Base-by-base conservation (phyloP, 768 basidiomycete genomes). In the Leccinum sublutescens region DNA sequence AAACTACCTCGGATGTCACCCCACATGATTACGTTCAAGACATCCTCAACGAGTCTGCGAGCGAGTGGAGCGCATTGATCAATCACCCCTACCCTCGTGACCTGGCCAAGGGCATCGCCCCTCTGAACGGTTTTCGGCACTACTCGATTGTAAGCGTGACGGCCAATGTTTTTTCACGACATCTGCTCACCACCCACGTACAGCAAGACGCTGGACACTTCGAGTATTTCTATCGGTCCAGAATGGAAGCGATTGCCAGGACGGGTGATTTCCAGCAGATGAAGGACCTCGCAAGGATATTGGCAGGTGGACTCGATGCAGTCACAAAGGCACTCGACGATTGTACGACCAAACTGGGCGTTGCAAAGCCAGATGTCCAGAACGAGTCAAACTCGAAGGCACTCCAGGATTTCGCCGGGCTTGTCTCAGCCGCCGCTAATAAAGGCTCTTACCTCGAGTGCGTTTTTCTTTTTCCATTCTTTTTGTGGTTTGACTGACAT, bases 131-230 rank as follows among this genome's bases (percentile, higher is more conserved):
- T 14, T 60, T 59, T 40, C 56, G 59, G 8, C 49, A 59, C 25
- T 45, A 59, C n/a, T 59, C 34, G 27, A 60, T 59, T 15, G 59
- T 60, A 29, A 60, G 59, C 52, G 15, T 3, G 4, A n/a, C 25
- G 9, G 7, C 17, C 19, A 19, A 25, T 17, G 1, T 5, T 8
- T 29, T 7, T 31, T 31, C 34, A 8, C 19, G 2, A 6, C 1
- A 12, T 47, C 4, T 5, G 17, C 25, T 33, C 8, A 19, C 17
- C 7, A 2, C 9, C 1, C 11, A 15, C 3, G 10, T 5, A 27
- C 27, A 60, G 59, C 59, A 60, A 52, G 57, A 60, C 14, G 57
- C 27, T 21, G 10, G 17, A 15, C 59, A 60, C 21, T 58, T 60
- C 4, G 59, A 59, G 19, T 25, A 48, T 38, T 60, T 38, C 23